Evolutionary conservation across 306 rosid genomes (phyloP).

Genomic region (Lithocarpus polystachyus): DNA sequence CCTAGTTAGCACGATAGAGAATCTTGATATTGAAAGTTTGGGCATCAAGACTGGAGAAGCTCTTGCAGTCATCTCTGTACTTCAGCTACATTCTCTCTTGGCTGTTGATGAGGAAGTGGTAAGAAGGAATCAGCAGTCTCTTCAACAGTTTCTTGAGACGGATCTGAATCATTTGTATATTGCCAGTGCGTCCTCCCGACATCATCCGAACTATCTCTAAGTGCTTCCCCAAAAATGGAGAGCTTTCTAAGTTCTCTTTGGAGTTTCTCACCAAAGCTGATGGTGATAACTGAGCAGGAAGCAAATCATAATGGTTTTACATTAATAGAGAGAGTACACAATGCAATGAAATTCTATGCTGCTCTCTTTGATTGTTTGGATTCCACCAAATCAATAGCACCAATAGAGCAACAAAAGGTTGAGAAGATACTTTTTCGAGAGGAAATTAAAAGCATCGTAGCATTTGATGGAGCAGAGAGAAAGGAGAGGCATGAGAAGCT

Average conservation of each 20-base stretch:
- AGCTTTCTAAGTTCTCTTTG: slow-evolving; percentile 49
- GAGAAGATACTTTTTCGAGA: slow-evolving; percentile 74
- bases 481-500: slow-evolving; percentile 76
- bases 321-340: slow-evolving; percentile 60
- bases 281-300: slow-evolving; percentile 86
- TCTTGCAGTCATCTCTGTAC: slow-evolving; percentile 69
- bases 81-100: slow-evolving; percentile 75
- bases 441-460: slow-evolving; percentile 75
- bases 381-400: slow-evolving; percentile 53
- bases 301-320: slow-evolving; percentile 68
- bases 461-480: slow-evolving; percentile 78
- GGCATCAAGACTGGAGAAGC: slow-evolving; percentile 86
- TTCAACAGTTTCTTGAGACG: slow-evolving; percentile 71
- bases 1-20: slow-evolving; percentile 64
- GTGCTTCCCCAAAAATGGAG: slow-evolving; percentile 80
- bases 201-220: slow-evolving; percentile 52
- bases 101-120: slow-evolving; percentile 59
- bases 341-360: slow-evolving; percentile 60
- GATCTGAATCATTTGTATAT: slow-evolving; percentile 48
- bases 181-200: slow-evolving; percentile 47
- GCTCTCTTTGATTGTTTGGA: slow-evolving; percentile 80
- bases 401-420: slow-evolving; percentile 58
- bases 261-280: slow-evolving; percentile 61
- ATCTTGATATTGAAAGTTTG: slow-evolving; percentile 67
- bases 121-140: slow-evolving; percentile 44